Base-by-base conservation (phyloP, 257 asterid genomes). In the Asclepias syriaca region DNA sequence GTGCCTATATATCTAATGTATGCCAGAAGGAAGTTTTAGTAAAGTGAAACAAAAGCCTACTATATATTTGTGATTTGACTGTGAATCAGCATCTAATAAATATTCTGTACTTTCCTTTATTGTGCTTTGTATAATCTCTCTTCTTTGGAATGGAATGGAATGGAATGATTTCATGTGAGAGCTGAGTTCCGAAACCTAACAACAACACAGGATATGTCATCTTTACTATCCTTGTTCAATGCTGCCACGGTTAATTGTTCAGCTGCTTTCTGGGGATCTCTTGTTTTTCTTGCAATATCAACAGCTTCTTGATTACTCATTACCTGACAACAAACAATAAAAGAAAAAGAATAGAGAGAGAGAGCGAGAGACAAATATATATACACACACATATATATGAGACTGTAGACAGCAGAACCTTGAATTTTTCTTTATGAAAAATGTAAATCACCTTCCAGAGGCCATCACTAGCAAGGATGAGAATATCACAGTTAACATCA, bases 401-500 rank as follows among this genome's bases (percentile, higher is more conserved):
- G 65, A 59, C 57, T 45, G n/a, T 34, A 27, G 32, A 54, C 40
- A 19, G 46, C 12, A 24, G 24, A 48, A 39, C 48, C 27, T n/a
- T 56, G 45, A 73, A 32, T 43, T 34, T 71, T 34, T 45, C 6
- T 34, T 71, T 24, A 27, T 63, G 8, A 50, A 59, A 59, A 56
- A 61, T 48, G 64, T 12, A 46, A 75, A 61, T 73, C 61, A 83
- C 86, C 86, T 83, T 83, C 86, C 86, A 83, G 55, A 79, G 74
- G 55, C 84, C 86, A 74, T 83, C 86, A 53, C 84, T 79, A 19
- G 81, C 86, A 49, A 83, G 84, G 77, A 83, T 66, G 50, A 83
- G 84, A 51, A 80, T 21, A 18, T 83, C 86, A 24, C 75, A 79
- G 77, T 75, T 77, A 34, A 29, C 72, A 77, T 83, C 86, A 15